Conservation (phyloP, 345 rosid species). For the Gossypium stocksii region DNA sequence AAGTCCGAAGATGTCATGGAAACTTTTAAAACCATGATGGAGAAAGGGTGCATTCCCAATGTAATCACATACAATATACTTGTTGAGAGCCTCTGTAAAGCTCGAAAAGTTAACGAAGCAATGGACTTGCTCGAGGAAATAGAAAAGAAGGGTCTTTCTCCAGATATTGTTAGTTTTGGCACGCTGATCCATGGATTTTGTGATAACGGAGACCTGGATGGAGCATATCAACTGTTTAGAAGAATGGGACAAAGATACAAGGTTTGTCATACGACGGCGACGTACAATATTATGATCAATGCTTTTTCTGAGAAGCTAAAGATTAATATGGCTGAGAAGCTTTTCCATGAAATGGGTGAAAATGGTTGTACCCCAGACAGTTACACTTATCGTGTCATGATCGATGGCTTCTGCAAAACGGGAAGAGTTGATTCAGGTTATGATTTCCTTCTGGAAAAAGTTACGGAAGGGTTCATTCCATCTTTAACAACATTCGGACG, state of each 20-base stretch:
- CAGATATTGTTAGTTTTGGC: slow-evolving; percentile 60
- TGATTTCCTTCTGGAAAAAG: slow-evolving; percentile 45
- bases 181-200: slow-evolving; percentile 68
- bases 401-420: slow-evolving; percentile 78
- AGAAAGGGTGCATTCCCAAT: slow-evolving; percentile 73
- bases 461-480: slow-evolving; percentile 65
- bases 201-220: slow-evolving; percentile 56
- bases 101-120: slow-evolving; percentile 57
- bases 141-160: slow-evolving; percentile 44
- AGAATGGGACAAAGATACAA: slow-evolving; percentile 49
- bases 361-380: slow-evolving; percentile 58
- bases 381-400: slow-evolving; percentile 71
- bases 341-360: slow-evolving; percentile 62
- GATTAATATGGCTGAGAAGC: slow-evolving; percentile 50
- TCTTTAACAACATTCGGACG: slow-evolving; percentile 66
- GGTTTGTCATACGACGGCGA: slow-evolving; percentile 49
- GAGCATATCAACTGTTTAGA: slow-evolving; percentile 58
- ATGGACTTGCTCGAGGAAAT: slow-evolving; percentile 56
- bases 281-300: slow-evolving; percentile 74
- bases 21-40: slow-evolving; percentile 58
- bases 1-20: slow-evolving; percentile 79
- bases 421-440: slow-evolving; percentile 58
- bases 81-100: slow-evolving; percentile 82
- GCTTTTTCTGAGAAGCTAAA: slow-evolving; percentile 63
- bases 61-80: slow-evolving; percentile 72